Evolutionary conservation across 2,329 filamentous ascomycete species (phyloP).

Genomic region (Fonsecaea multimorphosa): DNA sequence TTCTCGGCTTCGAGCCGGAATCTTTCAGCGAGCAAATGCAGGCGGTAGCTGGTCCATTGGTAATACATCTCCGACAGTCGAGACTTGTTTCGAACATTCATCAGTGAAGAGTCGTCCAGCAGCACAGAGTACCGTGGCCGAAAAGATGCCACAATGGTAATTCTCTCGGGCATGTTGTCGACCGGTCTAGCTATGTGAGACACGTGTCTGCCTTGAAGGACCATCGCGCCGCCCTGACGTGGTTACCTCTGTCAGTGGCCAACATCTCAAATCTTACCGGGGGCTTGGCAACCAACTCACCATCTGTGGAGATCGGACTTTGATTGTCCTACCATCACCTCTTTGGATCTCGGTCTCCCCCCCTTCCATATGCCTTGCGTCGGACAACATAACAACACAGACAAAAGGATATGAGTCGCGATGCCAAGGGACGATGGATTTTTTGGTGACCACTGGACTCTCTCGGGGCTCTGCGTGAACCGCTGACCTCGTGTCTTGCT

Average conservation of each 20-base stretch:
- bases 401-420: slow-evolving; percentile 43
- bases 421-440: slow-evolving; percentile 54
- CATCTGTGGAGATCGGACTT: slow-evolving; percentile 51
- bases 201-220: slow-evolving; percentile 71
- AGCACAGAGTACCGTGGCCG: slow-evolving; percentile 61
- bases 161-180: slow-evolving; percentile 64
- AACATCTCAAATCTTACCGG: not conserved
- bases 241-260: not conserved
- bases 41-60: slow-evolving; percentile 66
- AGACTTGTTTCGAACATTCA: slow-evolving; percentile 64
- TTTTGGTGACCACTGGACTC: slow-evolving; percentile 35
- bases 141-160: slow-evolving; percentile 70
- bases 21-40: slow-evolving; percentile 66
- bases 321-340: slow-evolving; percentile 52
- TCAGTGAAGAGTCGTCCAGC: slow-evolving; percentile 65
- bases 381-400: slow-evolving; percentile 44
- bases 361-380: slow-evolving; percentile 54
- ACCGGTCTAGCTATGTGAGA: slow-evolving; percentile 67
- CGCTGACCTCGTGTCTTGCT: not conserved
- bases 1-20: slow-evolving; percentile 11
- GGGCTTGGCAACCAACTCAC: slow-evolving; percentile 38
- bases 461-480: not conserved
- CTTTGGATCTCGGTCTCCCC: slow-evolving; percentile 66
- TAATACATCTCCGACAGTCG: slow-evolving; percentile 64
- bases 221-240: slow-evolving; percentile 64